Percentiles rank a stretch among this genome's conserved stretches.
Evolutionary conservation across 306 rosid genomes (phyloP).

Genomic region (Myrica gale): DNA sequence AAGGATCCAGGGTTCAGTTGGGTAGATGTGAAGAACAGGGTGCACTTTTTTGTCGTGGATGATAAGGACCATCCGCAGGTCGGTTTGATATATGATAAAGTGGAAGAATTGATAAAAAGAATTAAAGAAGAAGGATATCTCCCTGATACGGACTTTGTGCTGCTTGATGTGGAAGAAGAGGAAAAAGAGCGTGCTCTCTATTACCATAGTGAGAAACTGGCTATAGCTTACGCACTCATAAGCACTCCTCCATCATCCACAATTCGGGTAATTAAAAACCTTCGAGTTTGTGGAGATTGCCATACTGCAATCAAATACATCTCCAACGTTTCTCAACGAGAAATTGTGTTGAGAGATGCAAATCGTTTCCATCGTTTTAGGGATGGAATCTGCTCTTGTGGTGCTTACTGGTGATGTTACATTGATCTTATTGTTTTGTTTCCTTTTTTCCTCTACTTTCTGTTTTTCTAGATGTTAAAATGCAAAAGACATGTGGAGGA

Average conservation of each 20-base stretch:
- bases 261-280: constrained; percentile 67
- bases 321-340: constrained; percentile 51
- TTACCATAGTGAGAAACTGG: constrained; percentile 67
- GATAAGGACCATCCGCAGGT: constrained; percentile 66
- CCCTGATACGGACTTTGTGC: constrained; percentile 64
- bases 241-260: constrained; percentile 48
- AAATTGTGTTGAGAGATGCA: constrained; percentile 73
- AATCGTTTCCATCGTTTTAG: constrained; percentile 73
- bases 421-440: not conserved
- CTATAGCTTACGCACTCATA: constrained; percentile 57
- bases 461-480: not conserved
- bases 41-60: constrained; percentile 70
- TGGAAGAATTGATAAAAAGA: constrained; percentile 53
- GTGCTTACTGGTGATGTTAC: constrained; percentile 57
- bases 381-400: constrained; percentile 47
- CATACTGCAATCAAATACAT: constrained; percentile 71
- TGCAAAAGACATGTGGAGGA: not conserved
- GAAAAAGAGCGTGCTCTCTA: constrained; percentile 62
- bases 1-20: constrained; percentile 89
- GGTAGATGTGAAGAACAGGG: constrained; percentile 72
- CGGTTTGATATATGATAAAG: constrained; percentile 50
- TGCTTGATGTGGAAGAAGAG: constrained; percentile 65
- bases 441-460: not conserved
- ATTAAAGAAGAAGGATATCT: constrained; percentile 64
- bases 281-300: constrained; percentile 77